Evolutionary conservation across 495 filamentous ascomycete genomes (phyloP), one percentile per base, ranked within the genome.

Genomic region (Penicillium robsamsonii): DNA sequence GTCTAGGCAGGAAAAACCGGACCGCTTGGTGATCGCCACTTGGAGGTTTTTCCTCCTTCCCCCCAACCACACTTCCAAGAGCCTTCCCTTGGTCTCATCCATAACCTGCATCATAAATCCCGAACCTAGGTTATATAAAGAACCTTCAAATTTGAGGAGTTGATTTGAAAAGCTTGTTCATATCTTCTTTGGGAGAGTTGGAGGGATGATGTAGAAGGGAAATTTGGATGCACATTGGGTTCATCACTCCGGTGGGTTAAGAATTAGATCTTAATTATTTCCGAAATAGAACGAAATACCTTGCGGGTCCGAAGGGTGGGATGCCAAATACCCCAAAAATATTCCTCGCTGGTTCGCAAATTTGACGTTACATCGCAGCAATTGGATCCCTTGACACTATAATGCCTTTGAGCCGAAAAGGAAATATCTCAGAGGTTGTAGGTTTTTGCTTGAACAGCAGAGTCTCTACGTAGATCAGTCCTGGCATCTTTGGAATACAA

Each of bases 101-200:
- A 22, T 22, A 22, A 22, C 22, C 22, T 22, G 22, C 22, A 2
- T 22, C 22, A 22, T 22, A 22, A 22, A 1, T 2, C 22, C 22
- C 22, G 22, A 22, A 22, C 2, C 22, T 2, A 22, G 22, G 1
- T 22, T 22, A 22, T 22, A 22, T 1, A 22, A 22, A 22, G 1
- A 22, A 54, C 4, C 41, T 54, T 54, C 51, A 54, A 46, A 8
- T 27, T 53, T 5, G 40, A 42, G 40, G 8, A 5, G 20, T 42
- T 12, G 7, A 12, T 10, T 22, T 22, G 18, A 7, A 12, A 11
- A 22, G 3, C 11, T 4, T 10, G 7, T 20, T 42, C 4, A 5
- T 22, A 20, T 11, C 0, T 42, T 20, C 2, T 17, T 42, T 42
- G 40, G 1, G 8, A 42, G n/a, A 2, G 20, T 20, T 20, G 40